Conservation (phyloP, 805 yeast genomes). For the Metschnikowia baotianmanensis region DNA sequence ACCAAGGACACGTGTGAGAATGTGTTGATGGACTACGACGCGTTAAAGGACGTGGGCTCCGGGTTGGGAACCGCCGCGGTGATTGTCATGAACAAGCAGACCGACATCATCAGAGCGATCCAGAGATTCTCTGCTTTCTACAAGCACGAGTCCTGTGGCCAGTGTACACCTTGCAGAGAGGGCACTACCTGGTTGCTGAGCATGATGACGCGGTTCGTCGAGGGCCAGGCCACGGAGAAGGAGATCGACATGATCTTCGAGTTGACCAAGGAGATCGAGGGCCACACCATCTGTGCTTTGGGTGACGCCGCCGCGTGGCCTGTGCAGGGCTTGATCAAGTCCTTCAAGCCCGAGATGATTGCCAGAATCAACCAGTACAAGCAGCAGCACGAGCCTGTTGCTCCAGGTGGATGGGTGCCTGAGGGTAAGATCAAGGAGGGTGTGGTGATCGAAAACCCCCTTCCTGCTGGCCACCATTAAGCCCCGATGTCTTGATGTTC, state of each 20-base stretch:
- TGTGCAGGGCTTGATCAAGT: constrained; percentile 80
- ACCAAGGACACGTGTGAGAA: constrained; percentile 64
- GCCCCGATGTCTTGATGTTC: neutral
- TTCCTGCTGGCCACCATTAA: constrained; percentile 43
- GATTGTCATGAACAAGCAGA: constrained; percentile 83
- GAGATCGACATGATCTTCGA: constrained; percentile 86
- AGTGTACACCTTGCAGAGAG: constrained; percentile 93
- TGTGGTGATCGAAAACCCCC: constrained; percentile 57
- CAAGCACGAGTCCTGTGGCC: constrained; percentile 92
- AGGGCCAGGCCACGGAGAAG: constrained; percentile 75
- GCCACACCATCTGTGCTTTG: constrained; percentile 88
- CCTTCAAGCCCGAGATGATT: constrained; percentile 79
- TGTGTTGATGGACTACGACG: constrained; percentile 85
- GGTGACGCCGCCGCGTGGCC: constrained; percentile 97
- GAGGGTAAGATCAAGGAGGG: constrained; percentile 61
- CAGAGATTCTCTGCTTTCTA: constrained; percentile 82
- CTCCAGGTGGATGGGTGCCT: constrained; percentile 78
- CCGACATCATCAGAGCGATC: constrained; percentile 81
- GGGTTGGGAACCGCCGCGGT: constrained; percentile 94
- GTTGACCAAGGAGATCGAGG: constrained; percentile 83
- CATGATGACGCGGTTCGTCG: constrained; percentile 78
- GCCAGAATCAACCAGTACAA: constrained; percentile 69
- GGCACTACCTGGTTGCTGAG: constrained; percentile 84
- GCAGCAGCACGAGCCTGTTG: constrained; percentile 45
- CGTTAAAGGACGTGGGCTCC: constrained; percentile 78